Conservation (phyloP, 108 stramenopile genomes). For the Nitzschia putrida region DNA sequence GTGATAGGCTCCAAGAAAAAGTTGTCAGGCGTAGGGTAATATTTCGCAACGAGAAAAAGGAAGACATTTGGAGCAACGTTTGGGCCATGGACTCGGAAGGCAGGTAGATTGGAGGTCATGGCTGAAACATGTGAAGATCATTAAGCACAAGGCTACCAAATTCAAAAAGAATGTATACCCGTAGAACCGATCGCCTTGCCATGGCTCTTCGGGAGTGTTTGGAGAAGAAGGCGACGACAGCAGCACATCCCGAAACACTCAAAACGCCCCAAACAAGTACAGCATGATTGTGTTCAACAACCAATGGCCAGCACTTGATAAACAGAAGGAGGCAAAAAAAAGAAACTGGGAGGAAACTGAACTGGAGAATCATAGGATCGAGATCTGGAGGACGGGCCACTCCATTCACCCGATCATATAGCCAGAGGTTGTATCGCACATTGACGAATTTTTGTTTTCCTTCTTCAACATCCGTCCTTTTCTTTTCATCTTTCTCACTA, state of each 20-base stretch:
- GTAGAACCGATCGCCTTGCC: constrained; percentile 13
- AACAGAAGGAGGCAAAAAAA: constrained; percentile 18
- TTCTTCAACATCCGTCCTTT: not conserved
- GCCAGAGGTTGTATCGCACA: constrained; percentile 20
- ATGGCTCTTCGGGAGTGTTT: constrained; percentile 3
- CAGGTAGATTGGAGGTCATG: not conserved
- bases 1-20: not conserved
- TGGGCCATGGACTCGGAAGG: too few species aligned
- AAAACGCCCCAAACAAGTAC: constrained; percentile 15
- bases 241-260: constrained; percentile 1
- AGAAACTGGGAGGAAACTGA: constrained; percentile 9
- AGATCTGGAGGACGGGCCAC: not conserved
- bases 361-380: not conserved
- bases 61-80: too few species aligned
- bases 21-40: not conserved
- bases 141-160: constrained; percentile 3
- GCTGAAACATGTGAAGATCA: constrained; percentile 4
- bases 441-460: constrained; percentile 17
- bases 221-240: too few species aligned
- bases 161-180: constrained; percentile 8
- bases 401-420: constrained; percentile 29
- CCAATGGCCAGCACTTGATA: constrained; percentile 16
- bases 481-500: not conserved
- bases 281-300: constrained; percentile 22
- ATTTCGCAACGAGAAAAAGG: not conserved